A percentile compares a stretch with the other conserved stretches of the same genome.
These are phyloP conservation scores for Calonectria crousiana DNA, from an alignment of 2,329 filamentous ascomycete species.

Conservation along the genomic window DNA sequence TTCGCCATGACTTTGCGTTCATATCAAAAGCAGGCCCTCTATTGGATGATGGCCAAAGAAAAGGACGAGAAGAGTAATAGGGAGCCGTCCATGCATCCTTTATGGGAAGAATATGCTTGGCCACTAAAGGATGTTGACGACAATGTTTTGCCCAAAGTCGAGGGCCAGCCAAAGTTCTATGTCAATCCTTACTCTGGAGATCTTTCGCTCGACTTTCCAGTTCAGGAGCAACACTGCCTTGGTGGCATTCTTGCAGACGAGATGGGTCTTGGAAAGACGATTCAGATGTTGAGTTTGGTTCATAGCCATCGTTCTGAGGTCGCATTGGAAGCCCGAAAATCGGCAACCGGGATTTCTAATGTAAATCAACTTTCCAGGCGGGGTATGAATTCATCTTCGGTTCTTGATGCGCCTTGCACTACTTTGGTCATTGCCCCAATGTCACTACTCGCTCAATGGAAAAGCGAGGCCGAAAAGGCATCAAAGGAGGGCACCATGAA, in stretches of 20 bases:
- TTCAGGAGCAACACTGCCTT: conserved; percentile 93
- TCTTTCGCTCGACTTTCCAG: conserved; percentile 89
- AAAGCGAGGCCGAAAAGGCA: conserved; percentile 92
- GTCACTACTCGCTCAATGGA: conserved; percentile 96
- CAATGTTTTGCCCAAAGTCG: conserved; percentile 74
- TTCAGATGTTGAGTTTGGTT: conserved; percentile 95
- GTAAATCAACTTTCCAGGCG: conserved; percentile 74
- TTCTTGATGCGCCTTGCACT: conserved; percentile 83
- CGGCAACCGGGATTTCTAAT: conserved; percentile 50
- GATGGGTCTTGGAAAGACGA: conserved; percentile 98
- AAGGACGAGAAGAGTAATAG: conserved; percentile 79
- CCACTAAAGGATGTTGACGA: conserved; percentile 90
- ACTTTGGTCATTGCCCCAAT: conserved; percentile 97
- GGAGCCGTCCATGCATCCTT: conserved; percentile 89
- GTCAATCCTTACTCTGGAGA: conserved; percentile 98
- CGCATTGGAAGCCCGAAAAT: conserved; percentile 53
- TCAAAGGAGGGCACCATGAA: conserved; percentile 87
- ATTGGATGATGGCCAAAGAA: conserved; percentile 98
- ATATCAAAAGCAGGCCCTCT: conserved; percentile 93
- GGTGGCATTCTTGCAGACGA: conserved; percentile 95
- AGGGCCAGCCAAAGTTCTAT: conserved; percentile 82
- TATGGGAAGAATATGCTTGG: conserved; percentile 98
- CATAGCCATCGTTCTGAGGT: conserved; percentile 81
- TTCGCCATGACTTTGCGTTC: conserved; percentile 88
- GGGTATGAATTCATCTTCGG: conserved; percentile 65